Evolutionary conservation across 2,329 filamentous ascomycete genomes (phyloP).

Genomic region (Salinomyces thailandicus): DNA sequence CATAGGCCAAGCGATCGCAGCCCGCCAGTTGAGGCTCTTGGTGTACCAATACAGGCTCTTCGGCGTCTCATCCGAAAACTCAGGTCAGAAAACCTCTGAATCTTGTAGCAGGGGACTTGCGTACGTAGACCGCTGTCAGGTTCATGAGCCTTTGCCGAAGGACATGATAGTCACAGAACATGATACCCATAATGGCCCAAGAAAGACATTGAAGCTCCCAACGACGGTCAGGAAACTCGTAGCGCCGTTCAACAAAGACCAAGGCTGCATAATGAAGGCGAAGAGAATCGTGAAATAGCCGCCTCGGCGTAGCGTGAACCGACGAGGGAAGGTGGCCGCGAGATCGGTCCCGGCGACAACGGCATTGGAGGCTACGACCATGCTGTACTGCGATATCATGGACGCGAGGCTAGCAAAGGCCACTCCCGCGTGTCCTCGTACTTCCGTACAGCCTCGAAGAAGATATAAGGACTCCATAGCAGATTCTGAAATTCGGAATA

Average conservation of each 20-base stretch:
- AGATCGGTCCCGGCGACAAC: constrained; percentile 46
- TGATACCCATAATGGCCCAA: constrained; percentile 64
- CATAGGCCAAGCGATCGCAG: constrained; percentile 2
- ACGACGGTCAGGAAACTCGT: constrained; percentile 89
- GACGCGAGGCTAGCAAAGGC: constrained; percentile 23
- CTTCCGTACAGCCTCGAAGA: not conserved
- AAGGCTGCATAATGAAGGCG: constrained; percentile 78
- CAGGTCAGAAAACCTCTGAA: too few species aligned
- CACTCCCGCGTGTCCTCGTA: not conserved
- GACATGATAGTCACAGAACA: constrained; percentile 77
- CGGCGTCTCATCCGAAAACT: not conserved
- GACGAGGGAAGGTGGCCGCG: constrained; percentile 42
- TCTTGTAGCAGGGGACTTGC: too few species aligned
- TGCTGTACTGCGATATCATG: constrained; percentile 39
- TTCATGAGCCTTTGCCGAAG: constrained; percentile 47
- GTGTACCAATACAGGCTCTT: constrained; percentile 4
- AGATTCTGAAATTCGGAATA: not conserved
- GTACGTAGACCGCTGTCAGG: not conserved
- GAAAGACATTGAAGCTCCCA: constrained; percentile 83
- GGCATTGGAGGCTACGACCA: constrained; percentile 43
- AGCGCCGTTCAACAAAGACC: constrained; percentile 60
- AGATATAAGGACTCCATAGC: not conserved
- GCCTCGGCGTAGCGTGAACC: constrained; percentile 64
- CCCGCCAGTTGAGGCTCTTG: constrained; percentile 3
- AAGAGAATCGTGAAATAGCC: constrained; percentile 74